phyloP scores from a whole-genome alignment of 1,284 basidiomycete species.

The Sporisorium sorghi region DNA sequence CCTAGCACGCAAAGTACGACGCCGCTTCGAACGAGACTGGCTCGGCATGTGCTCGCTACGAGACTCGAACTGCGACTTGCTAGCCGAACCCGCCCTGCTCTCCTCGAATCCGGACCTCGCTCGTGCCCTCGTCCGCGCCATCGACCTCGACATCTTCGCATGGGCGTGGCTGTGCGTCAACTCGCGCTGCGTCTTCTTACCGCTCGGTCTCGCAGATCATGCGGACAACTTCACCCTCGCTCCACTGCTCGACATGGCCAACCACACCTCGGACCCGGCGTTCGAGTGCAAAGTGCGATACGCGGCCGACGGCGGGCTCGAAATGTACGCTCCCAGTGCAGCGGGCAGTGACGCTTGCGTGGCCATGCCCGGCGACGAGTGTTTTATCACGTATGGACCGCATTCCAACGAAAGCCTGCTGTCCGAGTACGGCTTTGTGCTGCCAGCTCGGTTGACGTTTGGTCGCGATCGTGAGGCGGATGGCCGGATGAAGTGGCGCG shows the following conservation, averaged over 20 bases:
- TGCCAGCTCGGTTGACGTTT: slow-evolving; percentile 18
- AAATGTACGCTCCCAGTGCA: slow-evolving; percentile 45
- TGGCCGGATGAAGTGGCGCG: slow-evolving; percentile 30
- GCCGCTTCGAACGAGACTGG: slow-evolving; percentile 55
- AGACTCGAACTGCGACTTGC: slow-evolving; percentile 8
- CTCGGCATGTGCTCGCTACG: slow-evolving; percentile 12
- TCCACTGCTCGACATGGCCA: slow-evolving; percentile 67
- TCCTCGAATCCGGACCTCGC: slow-evolving; percentile 10
- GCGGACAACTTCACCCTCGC: slow-evolving; percentile 65
- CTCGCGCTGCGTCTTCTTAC: slow-evolving; percentile 62
- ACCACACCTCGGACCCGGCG: slow-evolving; percentile 54
- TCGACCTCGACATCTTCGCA: slow-evolving; percentile 22
- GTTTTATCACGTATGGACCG: slow-evolving; percentile 64
- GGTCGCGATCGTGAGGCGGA: background rate
- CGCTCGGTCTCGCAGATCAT: slow-evolving; percentile 52
- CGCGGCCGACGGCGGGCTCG: slow-evolving; percentile 38
- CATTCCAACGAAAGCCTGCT: slow-evolving; percentile 59
- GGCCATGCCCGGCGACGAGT: slow-evolving; percentile 47
- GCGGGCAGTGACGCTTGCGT: background rate
- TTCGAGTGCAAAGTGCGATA: slow-evolving; percentile 58
- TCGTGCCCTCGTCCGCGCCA: slow-evolving; percentile 5
- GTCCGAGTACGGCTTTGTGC: slow-evolving; percentile 63
- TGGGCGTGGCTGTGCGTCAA: slow-evolving; percentile 66
- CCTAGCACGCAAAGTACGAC: slow-evolving; percentile 23
- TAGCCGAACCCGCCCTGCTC: slow-evolving; percentile 22